phyloP scores from a whole-genome alignment of 441 rosid species.

The Pelargonium fulgidum region DNA sequence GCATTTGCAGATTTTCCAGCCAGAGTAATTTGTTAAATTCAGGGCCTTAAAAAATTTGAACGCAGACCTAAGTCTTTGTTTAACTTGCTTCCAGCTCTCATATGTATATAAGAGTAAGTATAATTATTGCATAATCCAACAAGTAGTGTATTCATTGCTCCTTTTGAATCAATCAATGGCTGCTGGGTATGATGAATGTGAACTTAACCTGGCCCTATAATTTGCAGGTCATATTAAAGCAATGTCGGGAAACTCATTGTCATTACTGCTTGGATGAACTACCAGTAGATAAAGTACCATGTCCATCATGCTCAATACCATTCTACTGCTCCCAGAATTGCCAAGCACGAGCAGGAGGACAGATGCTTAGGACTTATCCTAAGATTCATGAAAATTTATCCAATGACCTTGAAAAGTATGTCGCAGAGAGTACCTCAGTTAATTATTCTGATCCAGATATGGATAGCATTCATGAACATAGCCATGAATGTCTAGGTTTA shows the following conservation, averaged over 20 bases:
- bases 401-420: conserved; percentile 34
- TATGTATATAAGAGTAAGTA: neutral
- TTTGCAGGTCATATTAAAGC: conserved; percentile 57
- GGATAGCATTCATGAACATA: conserved; percentile 55
- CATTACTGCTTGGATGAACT: conserved; percentile 80
- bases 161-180: neutral
- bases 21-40: neutral
- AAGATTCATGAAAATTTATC: conserved; percentile 26
- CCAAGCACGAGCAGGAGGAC: conserved; percentile 53
- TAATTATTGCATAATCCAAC: neutral
- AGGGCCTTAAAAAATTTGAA: neutral
- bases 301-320: conserved; percentile 62
- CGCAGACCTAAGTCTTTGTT: neutral
- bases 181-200: conserved; percentile 15
- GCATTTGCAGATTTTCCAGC: neutral
- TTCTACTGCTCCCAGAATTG: conserved; percentile 75
- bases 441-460: conserved; percentile 21
- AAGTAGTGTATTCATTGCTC: neutral
- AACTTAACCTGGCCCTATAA: conserved; percentile 7
- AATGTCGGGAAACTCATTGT: conserved; percentile 61
- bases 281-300: conserved; percentile 61
- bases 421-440: conserved; percentile 31
- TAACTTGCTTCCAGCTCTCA: neutral
- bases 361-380: conserved; percentile 19
- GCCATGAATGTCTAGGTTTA: conserved; percentile 75